Evolutionary conservation across 2,329 filamentous ascomycete genomes (phyloP), one percentile per base, ranked within the genome.

Genomic region (Ophiosphaerella herpotricha): DNA sequence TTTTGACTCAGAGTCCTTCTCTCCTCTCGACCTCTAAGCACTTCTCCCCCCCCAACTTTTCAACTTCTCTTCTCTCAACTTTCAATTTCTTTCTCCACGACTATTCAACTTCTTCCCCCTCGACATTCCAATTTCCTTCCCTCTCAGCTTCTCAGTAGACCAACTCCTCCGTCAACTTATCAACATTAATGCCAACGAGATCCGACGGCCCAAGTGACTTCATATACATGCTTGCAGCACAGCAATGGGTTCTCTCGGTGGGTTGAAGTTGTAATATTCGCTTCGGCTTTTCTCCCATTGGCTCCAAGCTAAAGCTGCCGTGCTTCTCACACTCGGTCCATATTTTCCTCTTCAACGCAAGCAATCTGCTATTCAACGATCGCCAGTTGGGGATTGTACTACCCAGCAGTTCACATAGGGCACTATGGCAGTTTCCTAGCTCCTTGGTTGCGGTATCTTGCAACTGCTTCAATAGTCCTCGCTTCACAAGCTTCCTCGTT

Each of bases 291-390:
- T 40, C 38, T 14, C 21, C n/a, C 18, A 31, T 29, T 8, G 37
- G 29, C 16, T 29, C 33, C 37, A 46, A 29, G 13, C 21, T 24
- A 7, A 46, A 18, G 16, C 37, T 40, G 34, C 44, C 44, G 5
- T 31, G 44, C 31, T 39, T 21, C 29, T 46, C 44, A 24, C 44
- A 46, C 18, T 46, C 44, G 1, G 16, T 6, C 36, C 37, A 33
- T 18, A 40, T 37, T 13, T 40, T 39, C 44, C 41, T 46, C 31
- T 46, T 46, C 36, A 46, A 46, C 5, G 37, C 31, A 21, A 46
- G 44, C 13, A 46, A 21, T 21, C 34, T 46, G 36, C 16, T 32
- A 21, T 46, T 37, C 11, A 46, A 21, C 7, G 31, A 26, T 7
- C 44, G 44, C 44, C 44, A 46, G 21, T 46, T 46, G 5, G 44